Evolutionary conservation across 2,329 filamentous ascomycete genomes (phyloP), one percentile per base, ranked within the genome.

Genomic region (Talaromyces islandicus): DNA sequence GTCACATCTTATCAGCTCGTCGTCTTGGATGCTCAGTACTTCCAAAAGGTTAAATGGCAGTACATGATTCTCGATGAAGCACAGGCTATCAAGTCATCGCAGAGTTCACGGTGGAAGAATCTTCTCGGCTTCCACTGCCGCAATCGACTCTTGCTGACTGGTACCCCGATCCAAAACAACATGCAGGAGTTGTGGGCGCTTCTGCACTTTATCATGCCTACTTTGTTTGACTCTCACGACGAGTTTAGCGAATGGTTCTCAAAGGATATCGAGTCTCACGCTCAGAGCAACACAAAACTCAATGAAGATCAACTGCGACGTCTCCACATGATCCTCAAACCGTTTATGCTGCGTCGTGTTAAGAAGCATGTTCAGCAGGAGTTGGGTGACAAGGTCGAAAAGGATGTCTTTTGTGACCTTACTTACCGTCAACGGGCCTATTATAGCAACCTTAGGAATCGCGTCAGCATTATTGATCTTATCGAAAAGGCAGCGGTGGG

Each of bases 361-460:
- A 99, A 99, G 86, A 97, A 97, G 80, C 93, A 99, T 74, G 94
- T 99, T 55, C 94, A 99, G 75, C 97, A 97, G 76, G 94, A 99
- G 75, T 86, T 99, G 54, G 94, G 94, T 53, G 94, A 99, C 84
- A 99, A 99, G 86, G 95, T 97, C 62, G 94, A 99, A 75, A 81
- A 91, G 63, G 94, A 99, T 69, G 85, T 99, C 61, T 97, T 93
- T 84, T 99, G 94, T 74, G 89, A 99, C 68, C 85, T 99, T 64
- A 97, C 94, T 0, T 97, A 97, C 75, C 88, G 94, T 66, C 94
- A 99, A 75, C 87, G 94, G 32, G 92, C 92, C 17, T 91, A 95
- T 77, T 99, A 99, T 76, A 84, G 87, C 67, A 96, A 92, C 68
- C 80, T 99, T 51, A 88, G 94, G 56, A 96, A 96, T 78, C 94